phyloP scores from a whole-genome alignment of 1,284 basidiomycete species.

The Naganishia albida region DNA sequence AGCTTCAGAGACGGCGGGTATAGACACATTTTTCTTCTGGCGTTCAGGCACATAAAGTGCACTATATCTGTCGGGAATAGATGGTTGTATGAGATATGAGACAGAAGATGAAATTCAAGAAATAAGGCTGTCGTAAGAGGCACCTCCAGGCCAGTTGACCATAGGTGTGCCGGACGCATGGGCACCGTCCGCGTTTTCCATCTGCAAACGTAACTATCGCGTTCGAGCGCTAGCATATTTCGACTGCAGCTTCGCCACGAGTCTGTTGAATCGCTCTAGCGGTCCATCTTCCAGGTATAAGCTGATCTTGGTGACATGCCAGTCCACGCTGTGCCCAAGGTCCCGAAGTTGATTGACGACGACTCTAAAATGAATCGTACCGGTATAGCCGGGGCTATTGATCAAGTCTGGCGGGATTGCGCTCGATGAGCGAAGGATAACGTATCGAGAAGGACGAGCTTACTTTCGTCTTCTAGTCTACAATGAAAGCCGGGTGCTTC shows the following conservation, averaged over 20 bases:
- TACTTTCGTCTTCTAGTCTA: conserved; percentile 7
- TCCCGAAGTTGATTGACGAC: not conserved
- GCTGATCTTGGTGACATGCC: conserved; percentile 9
- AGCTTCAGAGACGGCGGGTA: too few species aligned
- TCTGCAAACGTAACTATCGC: too few species aligned
- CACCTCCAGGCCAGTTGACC: too few species aligned
- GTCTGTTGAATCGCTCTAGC: not conserved
- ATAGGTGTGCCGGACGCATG: too few species aligned
- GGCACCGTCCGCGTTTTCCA: too few species aligned
- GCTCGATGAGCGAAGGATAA: not conserved
- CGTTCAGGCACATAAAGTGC: too few species aligned
- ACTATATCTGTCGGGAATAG: too few species aligned
- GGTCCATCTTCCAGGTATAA: conserved; percentile 10
- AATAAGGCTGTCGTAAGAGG: too few species aligned
- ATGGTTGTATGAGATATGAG: too few species aligned
- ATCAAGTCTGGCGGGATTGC: not conserved
- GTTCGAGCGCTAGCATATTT: conserved; percentile 3
- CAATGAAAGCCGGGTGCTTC: conserved; percentile 8
- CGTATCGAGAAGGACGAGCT: not conserved
- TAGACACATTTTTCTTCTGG: too few species aligned
- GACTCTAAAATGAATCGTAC: conserved; percentile 18
- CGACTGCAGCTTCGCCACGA: conserved; percentile 3
- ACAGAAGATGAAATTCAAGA: too few species aligned
- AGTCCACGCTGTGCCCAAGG: not conserved
- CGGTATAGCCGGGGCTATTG: not conserved